Percentiles rank a stretch among this genome's conserved stretches.
These are phyloP conservation scores for Colletotrichum destructivum DNA, from an alignment of 2,329 filamentous ascomycete species.

Conservation along the genomic window DNA sequence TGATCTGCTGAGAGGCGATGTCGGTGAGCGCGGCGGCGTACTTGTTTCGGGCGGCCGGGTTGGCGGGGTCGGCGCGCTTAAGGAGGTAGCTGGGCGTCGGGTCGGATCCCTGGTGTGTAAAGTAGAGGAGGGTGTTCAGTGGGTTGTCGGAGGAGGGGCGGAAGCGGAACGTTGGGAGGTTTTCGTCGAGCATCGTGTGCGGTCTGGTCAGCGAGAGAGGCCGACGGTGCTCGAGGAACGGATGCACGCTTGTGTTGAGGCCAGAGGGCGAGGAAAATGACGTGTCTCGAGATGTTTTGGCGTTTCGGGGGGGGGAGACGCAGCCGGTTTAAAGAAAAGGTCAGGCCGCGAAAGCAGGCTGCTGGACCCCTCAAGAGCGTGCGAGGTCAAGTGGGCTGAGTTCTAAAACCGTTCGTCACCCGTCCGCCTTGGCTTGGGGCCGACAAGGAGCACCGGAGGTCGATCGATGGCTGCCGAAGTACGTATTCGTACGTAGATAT, in stretches of 20 bases:
- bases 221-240: constrained; percentile 1
- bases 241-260: not conserved
- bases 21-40: constrained; percentile 92
- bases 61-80: constrained; percentile 80
- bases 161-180: constrained; percentile 82
- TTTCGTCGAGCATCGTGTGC: constrained; percentile 87
- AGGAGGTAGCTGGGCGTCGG: constrained; percentile 86
- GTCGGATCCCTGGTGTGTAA: constrained; percentile 83
- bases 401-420: constrained; percentile 26
- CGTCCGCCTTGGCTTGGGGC: constrained; percentile 34
- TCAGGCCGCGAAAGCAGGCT: constrained; percentile 19
- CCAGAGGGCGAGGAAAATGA: not conserved
- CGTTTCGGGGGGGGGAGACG: not conserved
- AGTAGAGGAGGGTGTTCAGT: constrained; percentile 71
- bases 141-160: constrained; percentile 67
- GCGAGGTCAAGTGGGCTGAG: constrained; percentile 39
- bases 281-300: not conserved
- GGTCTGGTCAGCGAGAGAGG: not conserved
- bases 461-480: constrained; percentile 12
- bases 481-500: not conserved
- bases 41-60: constrained; percentile 80
- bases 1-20: constrained; percentile 82
- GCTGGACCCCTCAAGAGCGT: constrained; percentile 16
- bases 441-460: constrained; percentile 24
- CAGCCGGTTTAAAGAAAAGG: constrained; percentile 5